Percentiles rank a stretch among this genome's conserved stretches.
Conservation (phyloP, 768 basidiomycete genomes). For the Ramaria sp. region DNA sequence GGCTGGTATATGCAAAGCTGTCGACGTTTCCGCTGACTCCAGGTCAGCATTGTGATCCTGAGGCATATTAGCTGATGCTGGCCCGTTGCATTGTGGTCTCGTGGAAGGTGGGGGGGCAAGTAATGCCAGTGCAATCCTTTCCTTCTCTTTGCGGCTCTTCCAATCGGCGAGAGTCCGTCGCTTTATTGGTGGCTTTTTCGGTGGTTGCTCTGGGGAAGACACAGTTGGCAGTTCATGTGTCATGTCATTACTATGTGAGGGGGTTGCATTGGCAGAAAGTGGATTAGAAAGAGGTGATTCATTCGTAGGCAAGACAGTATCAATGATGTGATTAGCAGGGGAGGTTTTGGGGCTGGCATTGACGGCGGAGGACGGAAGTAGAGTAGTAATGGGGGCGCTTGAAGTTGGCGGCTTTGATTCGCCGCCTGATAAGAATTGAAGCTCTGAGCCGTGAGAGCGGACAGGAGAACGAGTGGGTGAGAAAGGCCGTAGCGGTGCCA, state of each 20-base stretch:
- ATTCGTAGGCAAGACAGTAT: neutral
- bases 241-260: neutral
- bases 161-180: constrained; percentile 1
- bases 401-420: neutral
- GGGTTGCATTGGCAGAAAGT: neutral
- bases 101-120: constrained; percentile 1
- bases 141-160: constrained; percentile 3
- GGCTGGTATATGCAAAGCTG: neutral
- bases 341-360: neutral
- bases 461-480: neutral
- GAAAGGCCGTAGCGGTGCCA: neutral
- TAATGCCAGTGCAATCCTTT: constrained; percentile 2
- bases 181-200: constrained; percentile 8
- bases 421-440: neutral
- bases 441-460: neutral
- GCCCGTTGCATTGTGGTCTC: too few relatives aligned
- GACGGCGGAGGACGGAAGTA: neutral
- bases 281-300: neutral
- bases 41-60: too few relatives aligned
- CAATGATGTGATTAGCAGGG: neutral
- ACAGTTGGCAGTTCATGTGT: neutral
- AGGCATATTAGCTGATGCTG: too few relatives aligned
- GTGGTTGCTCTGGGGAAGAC: constrained; percentile 9
- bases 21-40: too few relatives aligned
- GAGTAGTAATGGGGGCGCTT: neutral